Conservation (phyloP, 345 rosid genomes). For the Hibiscus syriacus region DNA sequence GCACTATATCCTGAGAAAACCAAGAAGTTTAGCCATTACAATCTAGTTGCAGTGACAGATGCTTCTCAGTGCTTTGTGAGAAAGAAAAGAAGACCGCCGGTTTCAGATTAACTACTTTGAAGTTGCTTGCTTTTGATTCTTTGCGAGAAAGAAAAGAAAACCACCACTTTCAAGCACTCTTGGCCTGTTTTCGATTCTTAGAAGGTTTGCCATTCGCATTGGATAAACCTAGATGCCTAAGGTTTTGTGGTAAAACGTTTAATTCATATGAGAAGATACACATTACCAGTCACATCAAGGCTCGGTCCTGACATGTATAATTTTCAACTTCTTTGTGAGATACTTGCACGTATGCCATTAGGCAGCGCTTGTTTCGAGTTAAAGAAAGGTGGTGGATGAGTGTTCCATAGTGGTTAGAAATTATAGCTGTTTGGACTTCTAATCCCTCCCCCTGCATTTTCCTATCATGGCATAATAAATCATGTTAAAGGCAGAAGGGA, state of each 20-base stretch:
- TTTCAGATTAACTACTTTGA: too few species aligned
- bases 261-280: not conserved
- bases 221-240: not conserved
- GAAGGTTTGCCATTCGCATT: not conserved
- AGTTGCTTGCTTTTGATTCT: too few species aligned
- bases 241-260: not conserved
- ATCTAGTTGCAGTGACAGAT: too few species aligned
- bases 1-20: conserved; percentile 76
- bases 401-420: conserved; percentile 81
- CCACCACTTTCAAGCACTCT: too few species aligned
- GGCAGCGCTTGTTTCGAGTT: conserved; percentile 81
- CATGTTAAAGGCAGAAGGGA: too few species aligned
- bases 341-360: conserved; percentile 82
- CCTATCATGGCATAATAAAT: too few species aligned
- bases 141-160: too few species aligned
- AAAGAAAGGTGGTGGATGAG: conserved; percentile 80
- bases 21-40: not conserved
- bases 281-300: conserved; percentile 74
- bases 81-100: too few species aligned
- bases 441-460: too few species aligned
- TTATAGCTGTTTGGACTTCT: too few species aligned
- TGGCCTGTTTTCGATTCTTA: not conserved
- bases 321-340: conserved; percentile 49
- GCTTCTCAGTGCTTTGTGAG: too few species aligned
- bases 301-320: conserved; percentile 60